A percentile compares a stretch with the other conserved stretches of the same genome.
These are phyloP conservation scores for Daldinia concentrica DNA, from an alignment of 495 filamentous ascomycete genomes.

Conservation along the genomic window DNA sequence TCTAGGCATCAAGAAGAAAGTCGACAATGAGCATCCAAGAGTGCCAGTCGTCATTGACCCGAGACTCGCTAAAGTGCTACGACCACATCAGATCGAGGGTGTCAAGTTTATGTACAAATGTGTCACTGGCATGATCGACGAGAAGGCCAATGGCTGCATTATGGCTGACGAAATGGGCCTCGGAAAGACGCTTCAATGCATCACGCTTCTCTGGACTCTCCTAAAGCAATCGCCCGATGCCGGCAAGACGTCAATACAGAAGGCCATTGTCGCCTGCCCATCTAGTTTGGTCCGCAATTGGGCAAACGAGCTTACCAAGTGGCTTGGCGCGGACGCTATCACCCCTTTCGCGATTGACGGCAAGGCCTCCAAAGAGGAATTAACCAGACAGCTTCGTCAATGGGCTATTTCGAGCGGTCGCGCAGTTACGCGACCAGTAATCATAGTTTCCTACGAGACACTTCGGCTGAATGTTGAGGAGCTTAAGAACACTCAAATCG, in stretches of 20 bases:
- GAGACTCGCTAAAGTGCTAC: slow-evolving; percentile 84
- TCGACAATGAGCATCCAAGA: slow-evolving; percentile 79
- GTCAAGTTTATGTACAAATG: slow-evolving; percentile 97
- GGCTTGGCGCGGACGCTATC: slow-evolving; percentile 91
- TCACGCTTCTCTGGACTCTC: slow-evolving; percentile 89
- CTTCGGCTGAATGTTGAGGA: slow-evolving; percentile 90
- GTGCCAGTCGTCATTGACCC: slow-evolving; percentile 99
- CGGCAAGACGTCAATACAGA: slow-evolving; percentile 92
- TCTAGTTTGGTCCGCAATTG: slow-evolving; percentile 97
- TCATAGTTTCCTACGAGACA: slow-evolving; percentile 99
- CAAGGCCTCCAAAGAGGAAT: slow-evolving; percentile 92
- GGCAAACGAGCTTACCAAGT: slow-evolving; percentile 95
- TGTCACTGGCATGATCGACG: slow-evolving; percentile 92
- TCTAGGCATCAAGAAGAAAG: slow-evolving; percentile 89
- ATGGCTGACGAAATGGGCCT: slow-evolving; percentile 99
- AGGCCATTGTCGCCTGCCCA: slow-evolving; percentile 98
- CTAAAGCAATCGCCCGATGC: slow-evolving; percentile 95
- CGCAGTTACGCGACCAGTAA: slow-evolving; percentile 90
- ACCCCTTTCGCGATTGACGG: slow-evolving; percentile 97
- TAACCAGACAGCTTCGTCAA: slow-evolving; percentile 88
- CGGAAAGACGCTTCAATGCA: slow-evolving; percentile 85
- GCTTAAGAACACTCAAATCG: slow-evolving; percentile 85
- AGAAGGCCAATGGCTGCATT: slow-evolving; percentile 95
- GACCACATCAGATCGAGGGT: slow-evolving; percentile 97
- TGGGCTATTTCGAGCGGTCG: slow-evolving; percentile 93